A percentile compares a stretch with the other conserved stretches of the same genome.
These are phyloP conservation scores for Coemansia guatemalensis DNA, from an alignment of 192 early-diverging fungal species.

Conservation along the genomic window DNA sequence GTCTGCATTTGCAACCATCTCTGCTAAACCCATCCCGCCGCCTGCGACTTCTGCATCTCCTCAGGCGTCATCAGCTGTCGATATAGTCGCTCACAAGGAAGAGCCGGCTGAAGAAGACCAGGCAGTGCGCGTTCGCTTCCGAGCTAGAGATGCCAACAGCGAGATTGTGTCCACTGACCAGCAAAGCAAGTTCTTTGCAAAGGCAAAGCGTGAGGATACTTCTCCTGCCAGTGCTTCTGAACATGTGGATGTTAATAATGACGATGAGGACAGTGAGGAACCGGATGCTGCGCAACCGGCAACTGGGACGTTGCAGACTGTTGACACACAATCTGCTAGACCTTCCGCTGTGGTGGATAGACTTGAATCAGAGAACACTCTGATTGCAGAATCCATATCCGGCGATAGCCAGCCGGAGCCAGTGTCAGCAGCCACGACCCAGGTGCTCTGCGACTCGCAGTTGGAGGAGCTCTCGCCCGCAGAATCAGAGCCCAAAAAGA, in stretches of 20 bases:
- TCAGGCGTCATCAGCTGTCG: neutral
- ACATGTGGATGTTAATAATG: neutral
- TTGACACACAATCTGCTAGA: too few relatives aligned
- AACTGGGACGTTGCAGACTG: too few relatives aligned
- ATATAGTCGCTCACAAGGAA: neutral
- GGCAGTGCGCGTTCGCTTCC: slow-evolving; percentile 28
- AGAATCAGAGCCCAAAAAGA: neutral
- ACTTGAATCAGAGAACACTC: neutral
- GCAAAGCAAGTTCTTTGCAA: slow-evolving; percentile 40
- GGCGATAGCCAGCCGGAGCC: neutral
- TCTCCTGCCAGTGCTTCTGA: too few relatives aligned
- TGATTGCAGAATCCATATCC: too few relatives aligned
- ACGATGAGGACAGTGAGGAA: neutral
- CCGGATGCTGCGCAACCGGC: neutral
- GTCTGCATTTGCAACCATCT: slow-evolving; percentile 16
- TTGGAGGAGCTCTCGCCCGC: neutral
- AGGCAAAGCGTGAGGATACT: neutral
- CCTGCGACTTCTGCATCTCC: neutral
- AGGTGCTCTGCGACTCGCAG: neutral
- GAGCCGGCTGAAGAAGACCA: neutral
- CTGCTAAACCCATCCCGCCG: slow-evolving; percentile 8
- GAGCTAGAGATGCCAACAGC: slow-evolving; percentile 13
- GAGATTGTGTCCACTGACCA: slow-evolving; percentile 17
- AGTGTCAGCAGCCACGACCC: neutral
- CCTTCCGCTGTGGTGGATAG: slow-evolving; percentile 1